phyloP scores from a whole-genome alignment of 2,329 filamentous ascomycete genomes.

The Calonectria multiphialidica region DNA sequence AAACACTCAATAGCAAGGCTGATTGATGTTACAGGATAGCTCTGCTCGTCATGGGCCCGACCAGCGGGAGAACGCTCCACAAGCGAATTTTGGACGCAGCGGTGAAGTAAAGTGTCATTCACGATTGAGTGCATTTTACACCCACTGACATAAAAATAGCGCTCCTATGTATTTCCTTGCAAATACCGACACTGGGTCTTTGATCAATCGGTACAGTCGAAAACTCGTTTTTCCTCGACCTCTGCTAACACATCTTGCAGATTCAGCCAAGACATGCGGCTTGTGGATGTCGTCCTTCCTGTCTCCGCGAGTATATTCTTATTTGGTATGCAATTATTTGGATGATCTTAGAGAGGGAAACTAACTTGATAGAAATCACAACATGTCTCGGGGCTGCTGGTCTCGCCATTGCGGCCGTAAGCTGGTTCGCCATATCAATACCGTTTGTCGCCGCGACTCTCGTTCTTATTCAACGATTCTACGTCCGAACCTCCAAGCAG shows the following conservation, averaged over 20 bases:
- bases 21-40: conserved; percentile 33
- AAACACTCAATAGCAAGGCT: conserved; percentile 6
- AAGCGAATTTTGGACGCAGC: conserved; percentile 39
- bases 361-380: conserved; percentile 37
- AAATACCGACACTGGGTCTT: conserved; percentile 43
- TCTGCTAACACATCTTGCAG: conserved; percentile 36
- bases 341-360: not conserved
- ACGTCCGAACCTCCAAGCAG: conserved; percentile 68
- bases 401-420: conserved; percentile 57
- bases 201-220: conserved; percentile 43
- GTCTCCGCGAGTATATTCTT: conserved; percentile 40
- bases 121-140: rapidly evolving
- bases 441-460: conserved; percentile 56
- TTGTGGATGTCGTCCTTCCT: conserved; percentile 55
- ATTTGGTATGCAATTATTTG: conserved; percentile 34
- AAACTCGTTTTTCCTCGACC: no score
- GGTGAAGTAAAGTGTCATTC: conserved; percentile 36
- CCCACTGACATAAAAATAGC: conserved; percentile 21
- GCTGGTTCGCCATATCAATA: conserved; percentile 59
- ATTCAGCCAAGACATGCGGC: conserved; percentile 57
- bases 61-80: conserved; percentile 42
- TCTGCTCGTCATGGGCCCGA: conserved; percentile 41
- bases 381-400: conserved; percentile 57
- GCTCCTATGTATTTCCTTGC: conserved; percentile 44
- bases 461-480: conserved; percentile 62